Conservation (phyloP, 2,329 filamentous ascomycete genomes). For the Calonectria honghensis region DNA sequence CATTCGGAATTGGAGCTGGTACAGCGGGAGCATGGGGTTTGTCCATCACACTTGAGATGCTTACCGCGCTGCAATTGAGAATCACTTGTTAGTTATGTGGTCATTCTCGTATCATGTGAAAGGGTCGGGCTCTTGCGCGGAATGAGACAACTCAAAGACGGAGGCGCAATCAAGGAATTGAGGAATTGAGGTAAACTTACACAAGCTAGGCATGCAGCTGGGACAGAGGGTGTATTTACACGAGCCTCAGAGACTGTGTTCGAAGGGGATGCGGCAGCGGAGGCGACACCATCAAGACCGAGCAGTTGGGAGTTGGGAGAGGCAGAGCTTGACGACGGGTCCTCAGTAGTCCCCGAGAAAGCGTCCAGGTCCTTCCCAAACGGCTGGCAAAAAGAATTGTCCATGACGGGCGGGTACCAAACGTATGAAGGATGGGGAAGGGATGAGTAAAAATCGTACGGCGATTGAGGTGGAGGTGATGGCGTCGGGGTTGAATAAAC, state of each 20-base stretch:
- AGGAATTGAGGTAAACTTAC: conserved; percentile 62
- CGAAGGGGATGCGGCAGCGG: conserved; percentile 48
- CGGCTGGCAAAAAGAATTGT: conserved; percentile 38
- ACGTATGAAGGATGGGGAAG: conserved; percentile 37
- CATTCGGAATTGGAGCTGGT: conserved; percentile 75
- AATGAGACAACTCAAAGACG: not conserved
- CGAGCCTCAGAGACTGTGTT: conserved; percentile 45
- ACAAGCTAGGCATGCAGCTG: conserved; percentile 74
- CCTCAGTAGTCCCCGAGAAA: conserved; percentile 42
- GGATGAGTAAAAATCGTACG: conserved; percentile 47
- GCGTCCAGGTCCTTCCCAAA: conserved; percentile 43
- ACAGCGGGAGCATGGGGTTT: conserved; percentile 82
- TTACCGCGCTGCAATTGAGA: conserved; percentile 69
- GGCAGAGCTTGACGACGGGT: conserved; percentile 48
- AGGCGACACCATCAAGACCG: conserved; percentile 41
- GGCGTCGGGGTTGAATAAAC: conserved; percentile 42
- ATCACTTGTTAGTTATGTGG: conserved; percentile 35
- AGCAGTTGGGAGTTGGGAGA: conserved; percentile 52
- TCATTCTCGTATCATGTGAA: conserved; percentile 21
- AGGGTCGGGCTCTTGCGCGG: not conserved
- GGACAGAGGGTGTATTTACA: conserved; percentile 60
- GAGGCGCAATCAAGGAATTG: conserved; percentile 7
- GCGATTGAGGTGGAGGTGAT: conserved; percentile 38
- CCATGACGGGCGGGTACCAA: conserved; percentile 49
- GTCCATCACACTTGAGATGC: conserved; percentile 86